Percentiles rank a stretch among this genome's conserved stretches.
These are phyloP conservation scores for Yamadazyma kanchanaburiensis DNA, from an alignment of 1,139 yeast species.

Conservation along the genomic window DNA sequence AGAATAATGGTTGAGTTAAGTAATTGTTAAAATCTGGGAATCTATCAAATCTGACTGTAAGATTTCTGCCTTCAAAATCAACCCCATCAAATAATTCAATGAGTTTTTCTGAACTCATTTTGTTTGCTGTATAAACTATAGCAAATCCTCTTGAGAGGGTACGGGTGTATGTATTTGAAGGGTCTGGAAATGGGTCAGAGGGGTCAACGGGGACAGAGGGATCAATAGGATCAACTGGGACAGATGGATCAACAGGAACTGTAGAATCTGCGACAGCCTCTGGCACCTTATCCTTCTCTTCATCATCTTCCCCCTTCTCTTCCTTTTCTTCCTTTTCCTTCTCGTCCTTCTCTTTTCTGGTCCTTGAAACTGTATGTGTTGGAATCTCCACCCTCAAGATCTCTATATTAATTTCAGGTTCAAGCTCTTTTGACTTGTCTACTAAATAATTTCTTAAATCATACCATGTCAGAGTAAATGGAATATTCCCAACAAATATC, in stretches of 20 bases:
- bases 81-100: slow-evolving; percentile 49
- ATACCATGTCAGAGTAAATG: slow-evolving; percentile 56
- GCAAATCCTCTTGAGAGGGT: slow-evolving; percentile 56
- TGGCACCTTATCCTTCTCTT: not conserved
- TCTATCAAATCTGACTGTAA: slow-evolving; percentile 59
- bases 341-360: not conserved
- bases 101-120: slow-evolving; percentile 47
- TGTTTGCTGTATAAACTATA: slow-evolving; percentile 52
- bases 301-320: not conserved
- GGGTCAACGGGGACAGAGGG: not conserved
- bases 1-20: slow-evolving; percentile 26
- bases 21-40: slow-evolving; percentile 41
- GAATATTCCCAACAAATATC: slow-evolving; percentile 55
- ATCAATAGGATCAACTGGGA: not conserved
- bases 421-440: slow-evolving; percentile 28
- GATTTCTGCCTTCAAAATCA: slow-evolving; percentile 54
- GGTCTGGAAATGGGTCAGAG: not conserved
- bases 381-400: slow-evolving; percentile 58
- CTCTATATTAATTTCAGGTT: slow-evolving; percentile 23
- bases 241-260: not conserved
- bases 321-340: not conserved
- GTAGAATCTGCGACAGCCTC: not conserved
- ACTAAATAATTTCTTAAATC: slow-evolving; percentile 49
- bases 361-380: slow-evolving; percentile 20
- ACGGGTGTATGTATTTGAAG: slow-evolving; percentile 1